These are phyloP conservation scores for Apophysomyces ossiformis DNA, from an alignment of 371 early-diverging fungal species.

Conservation along the genomic window DNA sequence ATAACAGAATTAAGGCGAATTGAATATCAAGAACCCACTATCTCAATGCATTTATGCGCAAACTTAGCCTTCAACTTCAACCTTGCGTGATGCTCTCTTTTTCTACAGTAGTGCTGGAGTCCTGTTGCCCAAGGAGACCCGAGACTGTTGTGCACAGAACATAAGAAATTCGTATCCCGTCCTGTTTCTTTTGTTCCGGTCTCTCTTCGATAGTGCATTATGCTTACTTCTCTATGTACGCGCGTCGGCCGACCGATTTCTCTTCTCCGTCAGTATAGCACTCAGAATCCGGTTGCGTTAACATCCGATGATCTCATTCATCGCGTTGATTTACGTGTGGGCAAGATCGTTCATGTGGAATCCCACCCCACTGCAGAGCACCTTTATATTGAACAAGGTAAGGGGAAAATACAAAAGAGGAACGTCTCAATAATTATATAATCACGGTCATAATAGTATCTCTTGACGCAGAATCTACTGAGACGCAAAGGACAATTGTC, in stretches of 20 bases:
- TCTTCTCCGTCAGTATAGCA: not conserved
- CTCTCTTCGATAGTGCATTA: not conserved
- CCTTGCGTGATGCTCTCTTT: no score
- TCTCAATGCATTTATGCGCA: no score
- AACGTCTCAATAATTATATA: not conserved
- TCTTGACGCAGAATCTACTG: conserved; percentile 18
- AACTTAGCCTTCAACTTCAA: no score
- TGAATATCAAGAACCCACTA: not conserved
- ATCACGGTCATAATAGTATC: not conserved
- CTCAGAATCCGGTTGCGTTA: conserved; percentile 12
- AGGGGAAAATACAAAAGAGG: not conserved
- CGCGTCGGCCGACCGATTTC: not conserved
- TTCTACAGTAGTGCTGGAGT: no score
- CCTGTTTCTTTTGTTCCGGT: not conserved
- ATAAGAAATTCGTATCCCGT: no score
- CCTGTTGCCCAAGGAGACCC: no score
- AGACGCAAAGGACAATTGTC: conserved; percentile 72
- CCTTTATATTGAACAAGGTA: conserved; percentile 77
- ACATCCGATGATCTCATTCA: conserved; percentile 52
- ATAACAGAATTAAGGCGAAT: not conserved
- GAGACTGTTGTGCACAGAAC: no score
- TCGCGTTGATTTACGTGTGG: conserved; percentile 77
- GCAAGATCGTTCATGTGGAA: conserved; percentile 67
- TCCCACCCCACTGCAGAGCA: conserved; percentile 75
- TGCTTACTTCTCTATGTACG: conserved; percentile 13